Conservation (phyloP, 1,284 basidiomycete genomes). For the Rhodotorula sp. region DNA sequence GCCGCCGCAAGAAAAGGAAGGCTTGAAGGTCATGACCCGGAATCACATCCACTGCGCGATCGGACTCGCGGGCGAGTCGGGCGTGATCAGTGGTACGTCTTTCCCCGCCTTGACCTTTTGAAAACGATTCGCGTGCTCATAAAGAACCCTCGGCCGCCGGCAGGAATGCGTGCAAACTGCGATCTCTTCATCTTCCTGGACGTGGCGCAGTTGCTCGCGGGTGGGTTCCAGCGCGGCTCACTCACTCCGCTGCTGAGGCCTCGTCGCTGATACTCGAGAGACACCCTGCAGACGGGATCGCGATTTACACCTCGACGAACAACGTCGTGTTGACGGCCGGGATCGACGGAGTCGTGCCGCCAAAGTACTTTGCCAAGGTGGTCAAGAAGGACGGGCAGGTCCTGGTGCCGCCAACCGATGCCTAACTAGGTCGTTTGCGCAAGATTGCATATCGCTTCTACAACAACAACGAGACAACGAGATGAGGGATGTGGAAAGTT, state of each 20-base stretch:
- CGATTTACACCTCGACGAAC: slow-evolving; percentile 72
- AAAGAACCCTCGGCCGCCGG: neutral
- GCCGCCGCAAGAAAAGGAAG: slow-evolving; percentile 59
- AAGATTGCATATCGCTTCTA: neutral
- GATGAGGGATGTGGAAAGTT: neutral
- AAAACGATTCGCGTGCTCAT: neutral
- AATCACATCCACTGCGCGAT: slow-evolving; percentile 87
- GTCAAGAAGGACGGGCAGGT: slow-evolving; percentile 22
- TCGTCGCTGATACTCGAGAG: neutral
- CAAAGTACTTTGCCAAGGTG: slow-evolving; percentile 58
- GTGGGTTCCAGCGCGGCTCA: slow-evolving; percentile 9
- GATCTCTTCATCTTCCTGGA: slow-evolving; percentile 73
- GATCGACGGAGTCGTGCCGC: slow-evolving; percentile 57
- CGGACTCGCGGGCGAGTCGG: slow-evolving; percentile 56
- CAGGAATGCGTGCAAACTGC: slow-evolving; percentile 73
- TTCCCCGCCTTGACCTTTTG: neutral
- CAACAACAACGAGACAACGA: neutral
- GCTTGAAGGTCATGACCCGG: slow-evolving; percentile 76
- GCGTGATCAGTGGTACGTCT: slow-evolving; percentile 68
- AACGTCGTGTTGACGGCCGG: slow-evolving; percentile 81
- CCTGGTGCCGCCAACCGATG: slow-evolving; percentile 3
- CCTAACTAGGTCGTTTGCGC: neutral
- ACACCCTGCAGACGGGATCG: slow-evolving; percentile 58
- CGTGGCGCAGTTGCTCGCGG: slow-evolving; percentile 62
- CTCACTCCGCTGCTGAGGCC: rapidly evolving